phyloP scores from a whole-genome alignment of 495 filamentous ascomycete genomes.

The Penicillium cosmopolitanum region DNA sequence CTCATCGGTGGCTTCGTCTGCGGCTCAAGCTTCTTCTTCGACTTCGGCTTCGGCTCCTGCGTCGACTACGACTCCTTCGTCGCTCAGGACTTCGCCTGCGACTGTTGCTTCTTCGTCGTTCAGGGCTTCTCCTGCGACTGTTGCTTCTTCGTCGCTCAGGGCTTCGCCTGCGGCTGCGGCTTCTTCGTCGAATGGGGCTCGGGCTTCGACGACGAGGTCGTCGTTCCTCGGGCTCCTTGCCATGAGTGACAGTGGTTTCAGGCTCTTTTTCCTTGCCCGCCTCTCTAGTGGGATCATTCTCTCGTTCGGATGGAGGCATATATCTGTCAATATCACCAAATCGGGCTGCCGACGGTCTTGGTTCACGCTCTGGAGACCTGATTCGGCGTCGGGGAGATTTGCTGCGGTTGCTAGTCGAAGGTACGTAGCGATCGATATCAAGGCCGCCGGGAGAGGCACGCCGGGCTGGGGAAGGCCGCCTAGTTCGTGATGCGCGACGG shows the following conservation, averaged over 20 bases:
- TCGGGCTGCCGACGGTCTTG: constrained; percentile 10
- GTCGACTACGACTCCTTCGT: constrained; percentile 22
- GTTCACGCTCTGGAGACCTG: constrained; percentile 39
- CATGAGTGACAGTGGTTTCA: constrained; percentile 32
- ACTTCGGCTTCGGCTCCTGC: constrained; percentile 23
- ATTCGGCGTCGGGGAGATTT: constrained; percentile 49
- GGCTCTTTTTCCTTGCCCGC: constrained; percentile 20
- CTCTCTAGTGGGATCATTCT: constrained; percentile 26
- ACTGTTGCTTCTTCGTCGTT: constrained; percentile 17
- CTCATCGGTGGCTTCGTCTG: constrained; percentile 18
- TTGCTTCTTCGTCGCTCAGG: constrained; percentile 23
- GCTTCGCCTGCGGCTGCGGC: constrained; percentile 22
- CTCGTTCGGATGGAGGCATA: constrained; percentile 48
- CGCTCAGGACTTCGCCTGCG: constrained; percentile 2
- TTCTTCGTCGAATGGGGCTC: constrained; percentile 20
- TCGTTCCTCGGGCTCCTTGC: constrained; percentile 34
- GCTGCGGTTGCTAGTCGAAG: constrained; percentile 47
- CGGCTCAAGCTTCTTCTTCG: constrained; percentile 22
- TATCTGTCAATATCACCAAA: constrained; percentile 58
- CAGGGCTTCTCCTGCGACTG: constrained; percentile 12
- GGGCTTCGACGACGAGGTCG: constrained; percentile 22
- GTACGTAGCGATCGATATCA: constrained; percentile 57
- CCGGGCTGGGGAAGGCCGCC: constrained; percentile 26
- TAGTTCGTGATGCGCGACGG: constrained; percentile 37
- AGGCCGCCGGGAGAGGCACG: constrained; percentile 36